Conservation (phyloP, 2,329 filamentous ascomycete species). For the Aspergillus brasiliensis region DNA sequence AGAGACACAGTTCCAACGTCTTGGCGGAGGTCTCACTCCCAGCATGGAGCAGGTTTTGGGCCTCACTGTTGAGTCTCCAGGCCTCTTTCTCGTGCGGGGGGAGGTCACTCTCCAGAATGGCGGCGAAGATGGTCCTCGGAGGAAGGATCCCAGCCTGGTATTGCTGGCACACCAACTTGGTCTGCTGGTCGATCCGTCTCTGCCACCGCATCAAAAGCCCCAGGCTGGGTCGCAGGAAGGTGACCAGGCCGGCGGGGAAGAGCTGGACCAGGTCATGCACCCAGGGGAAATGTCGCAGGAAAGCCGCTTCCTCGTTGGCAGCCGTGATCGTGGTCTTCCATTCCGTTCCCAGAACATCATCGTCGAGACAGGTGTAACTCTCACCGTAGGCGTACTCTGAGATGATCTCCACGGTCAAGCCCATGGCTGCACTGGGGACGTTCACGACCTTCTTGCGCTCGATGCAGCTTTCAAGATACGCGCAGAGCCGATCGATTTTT, state of each 20-base stretch:
- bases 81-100: neutral
- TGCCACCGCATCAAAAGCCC: neutral
- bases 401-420: neutral
- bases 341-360: neutral
- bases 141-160: neutral
- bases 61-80: neutral
- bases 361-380: neutral
- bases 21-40: neutral
- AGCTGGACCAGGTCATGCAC: neutral
- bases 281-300: neutral
- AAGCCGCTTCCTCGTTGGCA: neutral
- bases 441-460: neutral
- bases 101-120: neutral
- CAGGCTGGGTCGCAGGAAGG: no score
- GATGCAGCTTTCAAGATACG: neutral
- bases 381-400: neutral
- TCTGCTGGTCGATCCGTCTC: neutral
- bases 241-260: neutral
- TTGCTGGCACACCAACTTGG: neutral
- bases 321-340: neutral
- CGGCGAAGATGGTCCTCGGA: neutral
- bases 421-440: neutral
- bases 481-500: neutral
- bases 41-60: neutral
- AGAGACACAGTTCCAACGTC: neutral